Base-by-base conservation (phyloP, 225 moss, liverwort and hornwort genomes). In the Marchantia polymorpha region DNA sequence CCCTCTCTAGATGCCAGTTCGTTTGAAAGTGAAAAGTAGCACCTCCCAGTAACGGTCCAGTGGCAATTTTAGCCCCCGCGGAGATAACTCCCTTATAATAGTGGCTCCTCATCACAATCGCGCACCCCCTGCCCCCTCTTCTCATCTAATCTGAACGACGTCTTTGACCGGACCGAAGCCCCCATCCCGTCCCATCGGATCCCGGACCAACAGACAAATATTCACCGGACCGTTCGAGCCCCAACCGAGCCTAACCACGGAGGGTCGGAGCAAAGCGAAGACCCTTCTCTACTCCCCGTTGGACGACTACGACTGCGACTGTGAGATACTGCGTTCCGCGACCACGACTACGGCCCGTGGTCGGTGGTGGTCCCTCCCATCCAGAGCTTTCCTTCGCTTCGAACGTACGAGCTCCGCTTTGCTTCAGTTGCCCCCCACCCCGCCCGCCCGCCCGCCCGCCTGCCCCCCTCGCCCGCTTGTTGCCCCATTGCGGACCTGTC, bases 311-410 rank as follows among this genome's bases (percentile, higher is more conserved):
- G 39, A 39, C n/a, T n/a, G n/a, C 39, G 39, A 39, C 39, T 39
- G 5, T 39, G 5, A 2, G 39, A 2, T 39, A 39, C 39, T 5
- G 10, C 64, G 3, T 1, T 39, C 68, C 15, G 68, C 68, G 26
- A 13, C 31, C 64, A 64, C 23, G 15, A 23, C 64, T 64, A 17
- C n/a, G n/a, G 64, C 68, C 10, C 11, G 19, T 70, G 70, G 46
- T 70, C 70, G 47, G 48, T 70, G 70, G 70, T 17, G 70, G 70
- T 70, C 70, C 70, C 70, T 49, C 48, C 70, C 70, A 70, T 49
- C 70, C 70, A 70, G 47, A 47, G 12, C 39, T 39, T 22, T 70
- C 70, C 31, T 48, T 7, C 17, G 4, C 22, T 6, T 23, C n/a
- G 10, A 0, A 3, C 61, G 22, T 8, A 0, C 61, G 7, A 17